A percentile compares a stretch with the other conserved stretches of the same genome.
Evolutionary conservation across 1,284 basidiomycete species (phyloP).

Genomic region (Cutaneotrichosporon cutaneum): DNA sequence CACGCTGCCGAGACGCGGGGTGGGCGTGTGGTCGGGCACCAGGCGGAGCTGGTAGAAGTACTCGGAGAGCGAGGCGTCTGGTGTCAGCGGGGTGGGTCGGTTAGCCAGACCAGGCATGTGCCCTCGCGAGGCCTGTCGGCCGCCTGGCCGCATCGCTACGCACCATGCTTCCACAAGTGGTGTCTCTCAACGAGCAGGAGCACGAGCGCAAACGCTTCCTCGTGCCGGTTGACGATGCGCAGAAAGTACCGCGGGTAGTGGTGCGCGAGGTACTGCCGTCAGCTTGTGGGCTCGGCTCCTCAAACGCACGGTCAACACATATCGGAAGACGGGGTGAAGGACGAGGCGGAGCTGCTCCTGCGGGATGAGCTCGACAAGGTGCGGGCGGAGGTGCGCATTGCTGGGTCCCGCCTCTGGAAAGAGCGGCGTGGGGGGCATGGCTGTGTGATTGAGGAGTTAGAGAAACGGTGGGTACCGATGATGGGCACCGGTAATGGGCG

Average conservation of each 20-base stretch:
- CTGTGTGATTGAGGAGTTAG: not conserved
- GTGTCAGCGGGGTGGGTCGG: not conserved
- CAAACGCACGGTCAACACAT: slow-evolving; percentile 83
- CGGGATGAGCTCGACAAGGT: slow-evolving; percentile 91
- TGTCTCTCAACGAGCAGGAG: slow-evolving; percentile 88
- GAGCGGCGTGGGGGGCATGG: not conserved
- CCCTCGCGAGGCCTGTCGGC: no score
- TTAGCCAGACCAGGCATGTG: no score
- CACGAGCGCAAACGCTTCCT: slow-evolving; percentile 87
- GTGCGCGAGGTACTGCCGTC: slow-evolving; percentile 83
- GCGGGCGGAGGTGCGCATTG: slow-evolving; percentile 60
- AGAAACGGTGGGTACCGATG: not conserved
- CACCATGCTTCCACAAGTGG: slow-evolving; percentile 81
- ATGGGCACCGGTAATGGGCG: not conserved
- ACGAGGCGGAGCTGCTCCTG: slow-evolving; percentile 92
- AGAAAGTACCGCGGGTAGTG: slow-evolving; percentile 90
- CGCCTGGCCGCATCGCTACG: no score
- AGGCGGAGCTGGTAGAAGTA: slow-evolving; percentile 49
- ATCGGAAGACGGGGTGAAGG: slow-evolving; percentile 91
- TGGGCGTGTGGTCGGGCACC: slow-evolving; percentile 29
- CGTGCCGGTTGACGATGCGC: slow-evolving; percentile 87
- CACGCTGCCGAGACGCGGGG: slow-evolving; percentile 31
- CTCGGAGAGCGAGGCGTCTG: slow-evolving; percentile 50
- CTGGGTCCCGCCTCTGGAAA: slow-evolving; percentile 25
- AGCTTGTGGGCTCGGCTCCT: not conserved